Evolutionary conservation across 176 grass and related monocot genomes (phyloP), one percentile per base, ranked within the genome.

Genomic region (Eragrostis curvula): DNA sequence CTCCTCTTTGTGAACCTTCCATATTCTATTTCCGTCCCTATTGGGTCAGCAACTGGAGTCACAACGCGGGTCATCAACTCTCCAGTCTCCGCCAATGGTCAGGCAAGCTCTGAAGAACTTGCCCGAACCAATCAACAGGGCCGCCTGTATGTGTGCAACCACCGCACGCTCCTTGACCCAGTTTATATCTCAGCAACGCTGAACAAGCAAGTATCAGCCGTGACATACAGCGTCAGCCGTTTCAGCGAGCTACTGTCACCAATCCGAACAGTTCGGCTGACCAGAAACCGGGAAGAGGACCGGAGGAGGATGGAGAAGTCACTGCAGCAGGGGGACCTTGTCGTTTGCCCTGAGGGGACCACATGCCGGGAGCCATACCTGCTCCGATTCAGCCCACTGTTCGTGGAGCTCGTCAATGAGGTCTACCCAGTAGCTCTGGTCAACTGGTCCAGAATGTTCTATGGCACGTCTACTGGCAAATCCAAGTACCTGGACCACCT

Each of bases 321-420:
- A 2, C 65, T 95, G 64, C 56, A 39, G 12, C 64, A 73, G 8
- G 92, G 92, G 1, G 88, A 89, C 66, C 79, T 97, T 13, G 88
- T 95, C 24, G 76, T 98, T 27, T 98, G 92, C 88, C 95, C 95
- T 3, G 95, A 98, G 74, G 95, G 95, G 21, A 98, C 92, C n/a
- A 98, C 95, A 2, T 98, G 92, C 61, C 75, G 95, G 42, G 95
- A 98, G 43, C 84, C 95, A 0, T 93, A 93, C 66, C 75, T 98
- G 9, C 81, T 98, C 2, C 83, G 90, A 57, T 98, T 95, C 78
- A 98, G 95, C 81, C 85, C 88, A 3, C 78, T 98, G 66, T 92
- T 86, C 17, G 46, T 74, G 2, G 90, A 95, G 80, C 68, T 95
- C 14, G 51, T 40, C 6, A 25, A 86, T 0, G 86, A 91, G 80